A percentile compares a stretch with the other conserved stretches of the same genome.
Conservation (phyloP, 1,284 basidiomycete species). For the Malassezia furfur region DNA sequence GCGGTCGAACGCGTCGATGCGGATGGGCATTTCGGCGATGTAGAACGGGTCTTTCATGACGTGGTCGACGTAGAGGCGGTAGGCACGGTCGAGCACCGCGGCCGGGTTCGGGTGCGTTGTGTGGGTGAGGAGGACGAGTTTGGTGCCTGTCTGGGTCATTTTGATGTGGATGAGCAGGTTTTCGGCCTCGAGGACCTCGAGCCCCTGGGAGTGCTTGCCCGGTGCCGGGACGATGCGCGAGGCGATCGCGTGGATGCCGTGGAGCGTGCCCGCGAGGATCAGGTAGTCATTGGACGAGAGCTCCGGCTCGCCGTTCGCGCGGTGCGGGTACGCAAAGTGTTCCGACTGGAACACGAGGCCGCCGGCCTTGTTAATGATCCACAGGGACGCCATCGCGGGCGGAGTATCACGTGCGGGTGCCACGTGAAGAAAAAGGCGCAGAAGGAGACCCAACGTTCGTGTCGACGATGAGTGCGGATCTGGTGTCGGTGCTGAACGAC, state of each 20-base stretch:
- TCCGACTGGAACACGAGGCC: constrained; percentile 88
- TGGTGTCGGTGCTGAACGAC: constrained; percentile 42
- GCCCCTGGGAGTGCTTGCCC: constrained; percentile 57
- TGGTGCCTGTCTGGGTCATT: constrained; percentile 91
- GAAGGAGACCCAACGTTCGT: background rate
- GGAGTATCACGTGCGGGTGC: constrained; percentile 3
- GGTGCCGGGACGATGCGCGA: constrained; percentile 71
- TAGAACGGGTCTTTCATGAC: constrained; percentile 99
- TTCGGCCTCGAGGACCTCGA: constrained; percentile 87
- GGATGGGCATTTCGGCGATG: constrained; percentile 95
- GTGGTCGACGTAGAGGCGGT: constrained; percentile 80
- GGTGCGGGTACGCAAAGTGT: constrained; percentile 52
- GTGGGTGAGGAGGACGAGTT: constrained; percentile 83
- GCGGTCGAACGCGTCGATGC: constrained; percentile 75
- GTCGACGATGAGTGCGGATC: constrained; percentile 30
- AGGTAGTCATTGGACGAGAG: constrained; percentile 91
- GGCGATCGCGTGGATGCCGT: constrained; percentile 96
- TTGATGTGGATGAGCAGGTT: constrained; percentile 80
- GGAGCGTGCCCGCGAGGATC: constrained; percentile 88
- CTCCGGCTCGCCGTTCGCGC: constrained; percentile 17
- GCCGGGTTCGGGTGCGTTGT: constrained; percentile 59
- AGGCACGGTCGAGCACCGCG: constrained; percentile 59
- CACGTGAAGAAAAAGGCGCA: constrained; percentile 10
- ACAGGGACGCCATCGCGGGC: constrained; percentile 52
- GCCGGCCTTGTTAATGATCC: constrained; percentile 98